Evolutionary conservation across 2,329 filamentous ascomycete genomes (phyloP), one percentile per base, ranked within the genome.

Genomic region (Leptographium flavum): DNA sequence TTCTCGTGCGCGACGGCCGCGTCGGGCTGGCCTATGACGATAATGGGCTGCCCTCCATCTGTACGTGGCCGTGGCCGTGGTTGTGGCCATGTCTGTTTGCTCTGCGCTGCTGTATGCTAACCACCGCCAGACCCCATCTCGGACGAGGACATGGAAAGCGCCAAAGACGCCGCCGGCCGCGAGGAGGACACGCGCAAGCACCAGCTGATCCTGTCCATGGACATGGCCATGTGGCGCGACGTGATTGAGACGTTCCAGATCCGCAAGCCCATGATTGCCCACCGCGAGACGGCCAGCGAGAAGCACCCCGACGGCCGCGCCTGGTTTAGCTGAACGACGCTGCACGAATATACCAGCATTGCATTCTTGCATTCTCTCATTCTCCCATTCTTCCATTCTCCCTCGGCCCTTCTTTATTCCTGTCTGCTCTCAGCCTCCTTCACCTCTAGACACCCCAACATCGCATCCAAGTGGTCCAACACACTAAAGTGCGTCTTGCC

Each of bases 201-300:
- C 50, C 92, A 98, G 63, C 85, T 88, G 13, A 81, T 98, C 21
- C 76, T 96, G 58, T 81, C 83, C 13, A 75, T 98, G 50, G 87
- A 96, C 54, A 92, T 87, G 68, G 71, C 76, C 1, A 84, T 76
- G 0, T 98, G 90, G 90, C 68, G 76, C 53, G 74, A 84, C 19
- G 70, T 95, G 38, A 81, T 94, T 41, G 62, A 83, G 10, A 76
- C 76, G 0, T 93, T 88, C 56, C 67, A 81, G 23, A 86, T 96
- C 52, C 73, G 66, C n/a, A 70, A 86, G 51, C 71, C 84, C 1
- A 81, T 95, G 62, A 96, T 98, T 50, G 74, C 80, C n/a, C 83
- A 94, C 60, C 76, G 92, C 15, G 74, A 46, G 61, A 61, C 7
- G 61, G 60, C 39, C 2, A 38, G 27, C 59, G 66, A 43, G 14